Evolutionary conservation across 768 basidiomycete species (phyloP).

Genomic region (Lentinula lateritia): DNA sequence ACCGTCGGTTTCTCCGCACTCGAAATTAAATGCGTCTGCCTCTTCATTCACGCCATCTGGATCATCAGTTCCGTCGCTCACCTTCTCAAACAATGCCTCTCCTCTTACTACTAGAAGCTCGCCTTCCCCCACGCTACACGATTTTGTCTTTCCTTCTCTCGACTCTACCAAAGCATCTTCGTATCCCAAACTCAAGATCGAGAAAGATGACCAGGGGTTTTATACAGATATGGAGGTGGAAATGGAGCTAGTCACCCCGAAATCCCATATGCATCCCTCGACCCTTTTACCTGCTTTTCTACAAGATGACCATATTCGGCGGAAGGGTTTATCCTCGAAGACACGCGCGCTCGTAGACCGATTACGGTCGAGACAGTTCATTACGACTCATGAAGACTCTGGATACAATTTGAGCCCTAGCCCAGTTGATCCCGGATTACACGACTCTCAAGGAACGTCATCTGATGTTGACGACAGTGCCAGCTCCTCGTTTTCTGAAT

Average conservation of each 20-base stretch:
- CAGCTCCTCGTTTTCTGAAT: background rate
- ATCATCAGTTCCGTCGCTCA: slow-evolving; percentile 18
- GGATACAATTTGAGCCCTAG: slow-evolving; percentile 24
- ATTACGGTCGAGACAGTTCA: slow-evolving; percentile 29
- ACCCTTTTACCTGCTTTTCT: slow-evolving; percentile 45
- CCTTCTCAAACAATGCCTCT: slow-evolving; percentile 14
- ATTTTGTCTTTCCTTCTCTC: slow-evolving; percentile 47
- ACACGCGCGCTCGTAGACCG: slow-evolving; percentile 58
- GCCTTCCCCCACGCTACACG: slow-evolving; percentile 9
- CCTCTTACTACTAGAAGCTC: slow-evolving; percentile 8
- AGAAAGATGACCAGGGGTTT: slow-evolving; percentile 51
- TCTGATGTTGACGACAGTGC: slow-evolving; percentile 32
- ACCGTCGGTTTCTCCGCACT: background rate
- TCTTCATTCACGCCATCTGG: slow-evolving; percentile 38
- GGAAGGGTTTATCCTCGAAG: slow-evolving; percentile 36
- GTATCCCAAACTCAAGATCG: slow-evolving; percentile 33
- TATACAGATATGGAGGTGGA: slow-evolving; percentile 32
- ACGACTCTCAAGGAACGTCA: slow-evolving; percentile 29
- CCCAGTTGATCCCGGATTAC: slow-evolving; percentile 24
- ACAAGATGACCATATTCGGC: slow-evolving; percentile 29
- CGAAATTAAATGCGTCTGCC: slow-evolving; percentile 36
- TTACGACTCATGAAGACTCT: background rate
- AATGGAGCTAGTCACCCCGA: slow-evolving; percentile 23
- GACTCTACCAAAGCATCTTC: slow-evolving; percentile 23
- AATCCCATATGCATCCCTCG: slow-evolving; percentile 15